phyloP scores from a whole-genome alignment of 768 basidiomycete genomes.

The Brasilioporus rufonigricans region DNA sequence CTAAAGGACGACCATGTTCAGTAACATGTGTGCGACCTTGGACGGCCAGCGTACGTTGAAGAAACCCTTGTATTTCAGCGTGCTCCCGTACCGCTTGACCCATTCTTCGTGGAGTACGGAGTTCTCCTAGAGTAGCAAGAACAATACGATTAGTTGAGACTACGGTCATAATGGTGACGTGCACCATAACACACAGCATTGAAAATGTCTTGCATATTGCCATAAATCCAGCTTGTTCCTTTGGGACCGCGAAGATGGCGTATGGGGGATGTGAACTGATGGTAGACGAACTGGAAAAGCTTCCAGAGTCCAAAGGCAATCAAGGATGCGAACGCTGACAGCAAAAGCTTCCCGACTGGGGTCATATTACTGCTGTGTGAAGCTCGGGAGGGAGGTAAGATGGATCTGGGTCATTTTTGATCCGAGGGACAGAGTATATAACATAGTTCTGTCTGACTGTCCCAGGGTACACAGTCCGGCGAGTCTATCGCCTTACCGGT shows the following conservation, averaged over 20 bases:
- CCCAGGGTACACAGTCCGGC: too few species aligned
- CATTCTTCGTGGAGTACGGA: constrained; percentile 13
- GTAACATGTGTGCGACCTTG: too few species aligned
- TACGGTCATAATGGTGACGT: background rate
- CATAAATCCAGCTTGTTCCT: constrained; percentile 28
- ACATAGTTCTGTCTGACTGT: too few species aligned
- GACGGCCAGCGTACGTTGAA: constrained; percentile 1
- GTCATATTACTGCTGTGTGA: background rate
- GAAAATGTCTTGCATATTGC: constrained; percentile 47
- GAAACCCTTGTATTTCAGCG: constrained; percentile 9
- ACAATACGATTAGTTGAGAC: background rate
- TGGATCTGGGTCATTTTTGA: too few species aligned
- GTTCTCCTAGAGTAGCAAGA: constrained; percentile 1
- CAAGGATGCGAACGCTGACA: background rate
- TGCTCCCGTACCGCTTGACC: constrained; percentile 13
- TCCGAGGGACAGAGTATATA: too few species aligned
- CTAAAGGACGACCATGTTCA: constrained; percentile 14
- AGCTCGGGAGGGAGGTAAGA: background rate
- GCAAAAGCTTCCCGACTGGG: background rate
- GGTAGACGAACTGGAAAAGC: constrained; percentile 23
- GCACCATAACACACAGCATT: constrained; percentile 33
- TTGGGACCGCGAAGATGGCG: constrained; percentile 30
- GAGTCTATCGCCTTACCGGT: too few species aligned
- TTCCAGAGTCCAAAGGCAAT: constrained; percentile 6
- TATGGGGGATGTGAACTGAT: constrained; percentile 38